Evolutionary conservation across 2,329 filamentous ascomycete genomes (phyloP).

Genomic region (Calonectria henricotiae): DNA sequence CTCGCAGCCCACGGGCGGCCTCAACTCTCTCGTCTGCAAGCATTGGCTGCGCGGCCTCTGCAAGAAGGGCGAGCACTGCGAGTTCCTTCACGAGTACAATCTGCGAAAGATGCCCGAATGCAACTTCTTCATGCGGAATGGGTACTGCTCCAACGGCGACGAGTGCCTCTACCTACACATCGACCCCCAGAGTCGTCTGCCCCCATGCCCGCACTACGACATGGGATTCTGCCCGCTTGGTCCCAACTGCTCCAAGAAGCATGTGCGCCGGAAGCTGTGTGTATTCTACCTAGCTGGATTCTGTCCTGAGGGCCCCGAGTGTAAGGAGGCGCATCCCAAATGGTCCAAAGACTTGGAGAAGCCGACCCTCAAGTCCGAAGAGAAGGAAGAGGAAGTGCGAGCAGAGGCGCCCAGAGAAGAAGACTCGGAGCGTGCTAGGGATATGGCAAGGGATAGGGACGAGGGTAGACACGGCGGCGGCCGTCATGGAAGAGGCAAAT

Average conservation of each 20-base stretch:
- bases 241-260: constrained; percentile 88
- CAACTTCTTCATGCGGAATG: constrained; percentile 94
- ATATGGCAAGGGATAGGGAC: constrained; percentile 57
- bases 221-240: constrained; percentile 95
- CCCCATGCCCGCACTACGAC: constrained; percentile 92
- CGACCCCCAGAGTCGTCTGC: constrained; percentile 84
- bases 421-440: constrained; percentile 58
- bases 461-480: constrained; percentile 56
- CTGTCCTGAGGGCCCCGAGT: constrained; percentile 86
- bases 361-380: constrained; percentile 79
- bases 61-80: constrained; percentile 97
- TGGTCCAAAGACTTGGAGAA: constrained; percentile 86
- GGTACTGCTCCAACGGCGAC: constrained; percentile 96
- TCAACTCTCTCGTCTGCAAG: constrained; percentile 94
- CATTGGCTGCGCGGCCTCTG: constrained; percentile 98
- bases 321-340: constrained; percentile 85
- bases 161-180: constrained; percentile 96
- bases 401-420: constrained; percentile 58
- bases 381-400: constrained; percentile 68
- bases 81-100: constrained; percentile 99
- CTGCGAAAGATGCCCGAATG: constrained; percentile 98
- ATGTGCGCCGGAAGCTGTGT: constrained; percentile 87
- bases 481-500: constrained; percentile 59
- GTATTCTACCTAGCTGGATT: constrained; percentile 93
- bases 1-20: constrained; percentile 66